Conservation (phyloP, 1,284 basidiomycete species). For the Malassezia nana region DNA sequence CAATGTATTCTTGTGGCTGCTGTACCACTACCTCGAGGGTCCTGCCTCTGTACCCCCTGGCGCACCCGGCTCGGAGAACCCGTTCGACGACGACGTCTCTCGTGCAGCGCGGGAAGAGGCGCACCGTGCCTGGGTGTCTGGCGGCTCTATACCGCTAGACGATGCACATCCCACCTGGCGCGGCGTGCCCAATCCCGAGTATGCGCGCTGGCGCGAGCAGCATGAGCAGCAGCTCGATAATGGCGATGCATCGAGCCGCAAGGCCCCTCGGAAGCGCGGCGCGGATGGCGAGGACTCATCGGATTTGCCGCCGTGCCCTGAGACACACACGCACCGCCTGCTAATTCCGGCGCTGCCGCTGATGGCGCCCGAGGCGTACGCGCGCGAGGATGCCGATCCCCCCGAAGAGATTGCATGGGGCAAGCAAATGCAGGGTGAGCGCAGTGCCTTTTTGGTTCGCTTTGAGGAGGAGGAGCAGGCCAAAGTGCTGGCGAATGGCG, state of each 20-base stretch:
- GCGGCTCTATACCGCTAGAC: conserved; percentile 3
- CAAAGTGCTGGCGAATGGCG: conserved; percentile 20
- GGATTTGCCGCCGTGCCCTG: conserved; percentile 10
- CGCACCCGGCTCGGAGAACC: conserved; percentile 24
- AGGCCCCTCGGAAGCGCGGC: conserved; percentile 7
- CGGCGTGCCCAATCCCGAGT: conserved; percentile 32
- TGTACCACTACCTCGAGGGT: conserved; percentile 45
- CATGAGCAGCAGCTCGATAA: conserved; percentile 15
- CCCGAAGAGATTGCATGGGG: conserved; percentile 44
- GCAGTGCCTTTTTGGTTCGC: conserved; percentile 35
- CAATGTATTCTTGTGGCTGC: conserved; percentile 39
- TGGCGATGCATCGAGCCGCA: neutral
- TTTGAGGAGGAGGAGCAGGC: conserved; percentile 40
- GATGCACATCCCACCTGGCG: conserved; percentile 27
- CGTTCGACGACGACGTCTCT: conserved; percentile 35
- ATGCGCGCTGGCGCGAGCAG: conserved; percentile 26
- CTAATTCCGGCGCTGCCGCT: conserved; percentile 25
- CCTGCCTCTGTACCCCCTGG: conserved; percentile 30
- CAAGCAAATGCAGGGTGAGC: conserved; percentile 38
- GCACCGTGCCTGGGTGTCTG: conserved; percentile 21
- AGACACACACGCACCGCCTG: conserved; percentile 26
- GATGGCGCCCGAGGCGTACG: conserved; percentile 21
- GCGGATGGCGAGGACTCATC: neutral
- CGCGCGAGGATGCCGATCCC: conserved; percentile 37
- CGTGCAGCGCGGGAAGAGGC: conserved; percentile 20